These are phyloP conservation scores for Pyrenophora graminea DNA, from an alignment of 2,329 filamentous ascomycete species.

Conservation along the genomic window DNA sequence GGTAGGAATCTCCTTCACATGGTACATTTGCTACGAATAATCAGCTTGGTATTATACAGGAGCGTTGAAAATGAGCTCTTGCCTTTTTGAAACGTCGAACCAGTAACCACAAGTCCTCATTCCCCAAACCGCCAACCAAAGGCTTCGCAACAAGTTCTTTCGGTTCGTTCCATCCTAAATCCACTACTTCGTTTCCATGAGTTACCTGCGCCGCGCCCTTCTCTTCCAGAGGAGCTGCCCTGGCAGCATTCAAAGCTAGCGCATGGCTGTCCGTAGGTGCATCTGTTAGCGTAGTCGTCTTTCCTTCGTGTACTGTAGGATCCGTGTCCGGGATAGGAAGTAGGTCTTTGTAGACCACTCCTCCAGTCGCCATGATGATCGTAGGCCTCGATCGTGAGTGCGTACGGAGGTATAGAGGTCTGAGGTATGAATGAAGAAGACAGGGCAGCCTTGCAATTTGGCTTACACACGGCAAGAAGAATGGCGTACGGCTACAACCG, in stretches of 20 bases:
- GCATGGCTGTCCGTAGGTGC: constrained; percentile 54
- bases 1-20: constrained; percentile 69
- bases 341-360: constrained; percentile 44
- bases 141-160: constrained; percentile 61
- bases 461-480: constrained; percentile 11
- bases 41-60: constrained; percentile 23
- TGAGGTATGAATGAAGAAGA: neutral
- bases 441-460: constrained; percentile 5
- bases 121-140: constrained; percentile 69
- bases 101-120: constrained; percentile 75
- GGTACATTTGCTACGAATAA: constrained; percentile 61
- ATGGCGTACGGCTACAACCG: constrained; percentile 4
- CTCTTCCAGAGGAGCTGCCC: constrained; percentile 42
- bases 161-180: constrained; percentile 71
- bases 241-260: constrained; percentile 47
- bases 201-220: constrained; percentile 52
- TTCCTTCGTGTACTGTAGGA: constrained; percentile 34
- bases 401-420: neutral
- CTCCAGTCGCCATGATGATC: constrained; percentile 35
- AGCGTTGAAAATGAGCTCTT: neutral
- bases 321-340: constrained; percentile 43
- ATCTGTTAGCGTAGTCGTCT: constrained; percentile 43
- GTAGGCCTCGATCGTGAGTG: neutral
- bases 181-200: constrained; percentile 60
- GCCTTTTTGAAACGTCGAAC: constrained; percentile 76